Evolutionary conservation across 2,329 filamentous ascomycete species (phyloP).

Genomic region (Clarireedia paspali): DNA sequence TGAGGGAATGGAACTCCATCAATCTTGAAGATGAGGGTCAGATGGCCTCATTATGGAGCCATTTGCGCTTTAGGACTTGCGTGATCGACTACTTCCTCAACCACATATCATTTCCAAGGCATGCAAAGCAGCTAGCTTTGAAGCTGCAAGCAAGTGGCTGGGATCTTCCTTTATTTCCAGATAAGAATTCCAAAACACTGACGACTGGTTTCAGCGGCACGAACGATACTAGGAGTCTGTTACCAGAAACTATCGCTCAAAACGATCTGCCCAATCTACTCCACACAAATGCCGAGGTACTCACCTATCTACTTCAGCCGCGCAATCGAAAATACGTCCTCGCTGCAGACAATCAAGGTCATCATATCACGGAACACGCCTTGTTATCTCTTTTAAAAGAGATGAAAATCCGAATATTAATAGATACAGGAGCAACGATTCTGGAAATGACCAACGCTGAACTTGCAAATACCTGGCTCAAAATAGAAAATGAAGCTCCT

Average conservation of each 20-base stretch:
- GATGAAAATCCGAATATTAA: constrained; percentile 42
- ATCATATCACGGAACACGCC: constrained; percentile 36
- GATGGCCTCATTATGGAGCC: constrained; percentile 40
- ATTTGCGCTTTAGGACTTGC: constrained; percentile 40
- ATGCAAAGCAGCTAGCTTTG: constrained; percentile 55
- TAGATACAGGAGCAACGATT: constrained; percentile 58
- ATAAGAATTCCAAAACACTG: constrained; percentile 36
- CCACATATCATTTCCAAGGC: constrained; percentile 54
- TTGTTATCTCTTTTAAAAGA: constrained; percentile 31
- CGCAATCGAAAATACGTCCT: constrained; percentile 42
- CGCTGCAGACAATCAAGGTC: constrained; percentile 35
- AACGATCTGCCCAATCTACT: constrained; percentile 46
- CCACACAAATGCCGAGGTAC: constrained; percentile 57
- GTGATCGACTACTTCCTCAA: constrained; percentile 55
- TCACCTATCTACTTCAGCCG: constrained; percentile 46
- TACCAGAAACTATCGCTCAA: constrained; percentile 56
- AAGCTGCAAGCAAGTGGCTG: constrained; percentile 61
- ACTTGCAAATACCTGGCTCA: constrained; percentile 19
- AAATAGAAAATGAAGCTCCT: constrained; percentile 11
- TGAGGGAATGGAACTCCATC: constrained; percentile 47
- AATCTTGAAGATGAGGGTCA: constrained; percentile 51
- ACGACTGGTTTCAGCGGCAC: constrained; percentile 68
- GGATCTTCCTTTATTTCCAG: constrained; percentile 49
- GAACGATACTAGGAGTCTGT: constrained; percentile 52
- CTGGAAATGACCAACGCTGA: constrained; percentile 47